phyloP scores from a whole-genome alignment of 495 filamentous ascomycete species.

The Neurospora sp. region DNA sequence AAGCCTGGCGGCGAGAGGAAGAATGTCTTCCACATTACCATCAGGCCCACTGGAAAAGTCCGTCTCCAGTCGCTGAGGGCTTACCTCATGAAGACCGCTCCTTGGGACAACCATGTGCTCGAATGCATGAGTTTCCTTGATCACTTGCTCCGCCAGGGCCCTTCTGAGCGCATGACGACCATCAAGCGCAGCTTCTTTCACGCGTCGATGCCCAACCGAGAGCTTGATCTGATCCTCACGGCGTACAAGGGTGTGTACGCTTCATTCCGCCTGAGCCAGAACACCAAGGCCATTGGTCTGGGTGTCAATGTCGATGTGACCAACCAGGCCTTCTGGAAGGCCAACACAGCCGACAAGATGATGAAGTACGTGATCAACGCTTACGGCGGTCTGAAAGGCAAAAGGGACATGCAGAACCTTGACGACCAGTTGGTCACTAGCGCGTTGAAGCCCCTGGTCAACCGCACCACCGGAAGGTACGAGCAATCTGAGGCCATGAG shows the following conservation, averaged over 20 bases:
- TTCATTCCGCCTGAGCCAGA: slow-evolving; percentile 39
- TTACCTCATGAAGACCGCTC: slow-evolving; percentile 51
- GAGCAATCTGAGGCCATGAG: slow-evolving; percentile 32
- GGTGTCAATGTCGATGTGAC: slow-evolving; percentile 77
- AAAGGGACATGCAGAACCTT: not conserved
- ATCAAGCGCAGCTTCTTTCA: slow-evolving; percentile 80
- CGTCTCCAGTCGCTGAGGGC: slow-evolving; percentile 50
- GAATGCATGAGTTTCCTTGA: slow-evolving; percentile 87
- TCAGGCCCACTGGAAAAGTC: slow-evolving; percentile 50
- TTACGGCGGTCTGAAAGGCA: not conserved
- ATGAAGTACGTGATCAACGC: slow-evolving; percentile 13
- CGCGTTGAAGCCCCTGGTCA: not conserved
- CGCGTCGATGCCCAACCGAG: slow-evolving; percentile 3
- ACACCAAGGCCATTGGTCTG: slow-evolving; percentile 69
- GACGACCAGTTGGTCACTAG: not conserved
- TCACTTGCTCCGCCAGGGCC: slow-evolving; percentile 70
- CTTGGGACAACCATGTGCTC: slow-evolving; percentile 54
- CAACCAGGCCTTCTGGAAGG: slow-evolving; percentile 63
- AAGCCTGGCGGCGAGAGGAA: slow-evolving; percentile 22
- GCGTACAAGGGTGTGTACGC: not conserved
- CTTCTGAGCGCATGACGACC: slow-evolving; percentile 49
- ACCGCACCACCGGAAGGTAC: not conserved
- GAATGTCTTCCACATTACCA: slow-evolving; percentile 46
- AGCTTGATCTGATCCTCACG: not conserved
- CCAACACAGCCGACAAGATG: slow-evolving; percentile 5